Evolutionary conservation across 1,139 yeast genomes (phyloP), one percentile per base, ranked within the genome.

Genomic region (Scheffersomyces lignicola): DNA sequence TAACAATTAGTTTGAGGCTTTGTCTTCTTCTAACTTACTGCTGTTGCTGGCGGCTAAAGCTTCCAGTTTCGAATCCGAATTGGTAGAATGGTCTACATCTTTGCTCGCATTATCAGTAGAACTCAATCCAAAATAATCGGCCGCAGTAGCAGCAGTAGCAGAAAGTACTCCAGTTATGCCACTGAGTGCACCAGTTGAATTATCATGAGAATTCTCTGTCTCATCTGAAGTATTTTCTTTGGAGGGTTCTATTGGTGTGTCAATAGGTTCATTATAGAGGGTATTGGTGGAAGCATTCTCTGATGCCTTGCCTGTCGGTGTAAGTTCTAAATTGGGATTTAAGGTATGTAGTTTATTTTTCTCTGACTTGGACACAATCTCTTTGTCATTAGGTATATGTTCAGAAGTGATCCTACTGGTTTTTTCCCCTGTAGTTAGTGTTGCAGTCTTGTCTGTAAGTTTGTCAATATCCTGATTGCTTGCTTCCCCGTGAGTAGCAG

Each of bases 201-300:
- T 11, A 13, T 27, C 5, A 10, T 15, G 29, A 9, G 23, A 13
- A n/a, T 15, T 14, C 22, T 17, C 21, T 2, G 25, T 12, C 22
- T 31, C 21, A 20, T 26, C 21, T 18, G 38, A 11, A 18, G 23
- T 35, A 27, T 21, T 13, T n/a, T 29, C 35, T 14, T 41, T 29
- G 14, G 30, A 32, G 26, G 36, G 26, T 30, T 24, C 23, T 35
- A 40, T 32, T 27, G 48, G 44, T 9, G 43, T 35, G 24, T 29
- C 33, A 28, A 46, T 38, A 5, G 53, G 43, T 29, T 47, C 49
- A 29, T 51, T 33, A 36, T 41, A 39, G n/a, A 49, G 47, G 7
- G 53, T 49, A 24, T 44, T 43, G 25, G 46, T 44, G 5, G 50
- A 40, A 14, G 48, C 49, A 38, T 46, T 36, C 16, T 35, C 38